A percentile compares a stretch with the other conserved stretches of the same genome.
Conservation (phyloP, 2,329 filamentous ascomycete genomes). For the Ophiocordyceps polyrhachis-furcata region DNA sequence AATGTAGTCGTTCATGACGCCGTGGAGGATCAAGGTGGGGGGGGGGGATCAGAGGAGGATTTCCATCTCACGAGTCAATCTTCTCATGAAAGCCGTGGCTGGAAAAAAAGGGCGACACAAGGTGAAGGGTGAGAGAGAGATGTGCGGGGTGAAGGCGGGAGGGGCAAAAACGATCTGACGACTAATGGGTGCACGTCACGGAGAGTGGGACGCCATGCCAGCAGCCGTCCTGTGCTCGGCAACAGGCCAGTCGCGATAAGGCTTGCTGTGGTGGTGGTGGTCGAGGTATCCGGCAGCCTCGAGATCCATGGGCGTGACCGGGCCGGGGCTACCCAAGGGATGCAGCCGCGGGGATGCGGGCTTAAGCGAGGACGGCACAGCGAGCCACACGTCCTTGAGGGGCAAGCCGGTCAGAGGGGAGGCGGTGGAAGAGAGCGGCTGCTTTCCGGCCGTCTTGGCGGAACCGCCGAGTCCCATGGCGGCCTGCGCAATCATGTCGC, state of each 20-base stretch:
- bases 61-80: too few species aligned
- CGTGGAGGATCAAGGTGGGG: too few species aligned
- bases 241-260: neutral
- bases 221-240: neutral
- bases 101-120: too few species aligned
- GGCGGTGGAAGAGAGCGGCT: conserved; percentile 6
- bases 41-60: too few species aligned
- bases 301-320: conserved; percentile 43
- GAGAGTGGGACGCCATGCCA: neutral
- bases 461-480: conserved; percentile 21
- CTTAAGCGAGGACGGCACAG: conserved; percentile 20
- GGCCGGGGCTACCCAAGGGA: conserved; percentile 38
- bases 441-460: conserved; percentile 8
- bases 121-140: too few species aligned
- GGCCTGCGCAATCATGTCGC: conserved; percentile 42
- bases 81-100: too few species aligned
- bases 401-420: conserved; percentile 16
- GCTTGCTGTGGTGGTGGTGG: neutral
- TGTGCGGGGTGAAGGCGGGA: too few species aligned
- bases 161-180: too few species aligned
- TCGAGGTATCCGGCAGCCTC: conserved; percentile 21
- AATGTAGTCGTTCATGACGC: too few species aligned
- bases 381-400: conserved; percentile 19
- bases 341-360: conserved; percentile 30
- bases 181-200: neutral